These are phyloP conservation scores for Diplodia sapinea DNA, from an alignment of 2,329 filamentous ascomycete species.

Conservation along the genomic window DNA sequence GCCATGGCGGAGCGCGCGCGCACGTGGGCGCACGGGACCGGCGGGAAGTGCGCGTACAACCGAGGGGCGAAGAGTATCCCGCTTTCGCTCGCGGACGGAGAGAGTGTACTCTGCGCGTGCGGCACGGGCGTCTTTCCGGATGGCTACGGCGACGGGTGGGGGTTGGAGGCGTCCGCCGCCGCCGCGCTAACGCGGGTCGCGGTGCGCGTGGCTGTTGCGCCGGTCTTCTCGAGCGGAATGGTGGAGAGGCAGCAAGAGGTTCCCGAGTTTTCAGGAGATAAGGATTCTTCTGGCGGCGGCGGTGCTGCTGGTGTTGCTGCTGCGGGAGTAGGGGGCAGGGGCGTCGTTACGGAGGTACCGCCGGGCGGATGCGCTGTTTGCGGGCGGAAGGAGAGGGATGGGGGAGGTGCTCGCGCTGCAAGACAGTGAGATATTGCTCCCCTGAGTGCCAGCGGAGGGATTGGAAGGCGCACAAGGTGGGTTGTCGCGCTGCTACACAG, in stretches of 20 bases:
- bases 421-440: conserved; percentile 58
- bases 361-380: conserved; percentile 32
- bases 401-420: conserved; percentile 53
- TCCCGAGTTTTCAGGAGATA: neutral
- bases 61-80: conserved; percentile 34
- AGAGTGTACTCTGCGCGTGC: conserved; percentile 44
- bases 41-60: conserved; percentile 43
- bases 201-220: conserved; percentile 43
- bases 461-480: conserved; percentile 58
- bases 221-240: conserved; percentile 41
- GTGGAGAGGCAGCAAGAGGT: conserved; percentile 35
- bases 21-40: conserved; percentile 43
- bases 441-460: conserved; percentile 60
- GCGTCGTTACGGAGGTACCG: conserved; percentile 12
- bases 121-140: conserved; percentile 40
- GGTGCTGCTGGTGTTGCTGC: neutral
- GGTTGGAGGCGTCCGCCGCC: conserved; percentile 34
- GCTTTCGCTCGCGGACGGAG: conserved; percentile 36
- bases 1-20: conserved; percentile 45
- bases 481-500: neutral
- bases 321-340: too few species aligned
- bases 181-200: conserved; percentile 38
- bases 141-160: conserved; percentile 32
- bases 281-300: neutral
- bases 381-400: conserved; percentile 32